These are phyloP conservation scores for Colletotrichum orchidophilum DNA, from an alignment of 2,329 filamentous ascomycete genomes.

Conservation along the genomic window DNA sequence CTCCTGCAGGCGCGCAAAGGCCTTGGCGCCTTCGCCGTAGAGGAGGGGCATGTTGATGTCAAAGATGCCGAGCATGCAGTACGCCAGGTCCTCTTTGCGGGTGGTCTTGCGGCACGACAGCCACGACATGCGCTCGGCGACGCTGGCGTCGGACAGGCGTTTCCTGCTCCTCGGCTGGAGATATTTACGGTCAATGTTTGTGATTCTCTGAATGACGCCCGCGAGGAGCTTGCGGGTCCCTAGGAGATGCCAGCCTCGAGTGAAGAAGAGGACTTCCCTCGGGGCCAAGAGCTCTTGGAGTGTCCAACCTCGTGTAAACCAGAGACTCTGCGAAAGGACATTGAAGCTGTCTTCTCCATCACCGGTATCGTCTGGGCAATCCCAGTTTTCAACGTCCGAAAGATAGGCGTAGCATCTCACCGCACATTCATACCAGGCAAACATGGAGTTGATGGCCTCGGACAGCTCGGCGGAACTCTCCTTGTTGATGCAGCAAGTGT, in stretches of 20 bases:
- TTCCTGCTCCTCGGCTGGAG: constrained; percentile 9
- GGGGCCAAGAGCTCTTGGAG: constrained; percentile 36
- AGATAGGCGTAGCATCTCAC: constrained; percentile 32
- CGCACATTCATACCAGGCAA: constrained; percentile 29
- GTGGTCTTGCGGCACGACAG: constrained; percentile 38
- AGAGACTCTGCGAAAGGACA: constrained; percentile 20
- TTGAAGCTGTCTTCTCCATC: not conserved
- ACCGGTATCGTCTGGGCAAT: not conserved
- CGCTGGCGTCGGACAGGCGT: constrained; percentile 28
- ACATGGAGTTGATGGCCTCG: constrained; percentile 33
- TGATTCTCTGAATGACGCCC: constrained; percentile 3
- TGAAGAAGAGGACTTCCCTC: constrained; percentile 30
- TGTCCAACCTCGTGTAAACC: constrained; percentile 36
- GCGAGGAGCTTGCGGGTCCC: constrained; percentile 13
- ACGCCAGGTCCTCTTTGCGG: constrained; percentile 39
- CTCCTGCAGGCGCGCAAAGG: constrained; percentile 37
- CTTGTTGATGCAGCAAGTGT: constrained; percentile 36
- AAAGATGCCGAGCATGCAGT: constrained; percentile 43
- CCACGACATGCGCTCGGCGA: constrained; percentile 43
- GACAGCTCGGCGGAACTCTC: constrained; percentile 28
- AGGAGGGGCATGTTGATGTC: constrained; percentile 41
- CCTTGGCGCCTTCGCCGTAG: constrained; percentile 41
- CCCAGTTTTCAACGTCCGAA: constrained; percentile 9
- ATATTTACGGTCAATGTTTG: constrained; percentile 14
- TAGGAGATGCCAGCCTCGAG: constrained; percentile 18